phyloP scores from a whole-genome alignment of 2,329 filamentous ascomycete species.

The Aureobasidium leucospermi region DNA sequence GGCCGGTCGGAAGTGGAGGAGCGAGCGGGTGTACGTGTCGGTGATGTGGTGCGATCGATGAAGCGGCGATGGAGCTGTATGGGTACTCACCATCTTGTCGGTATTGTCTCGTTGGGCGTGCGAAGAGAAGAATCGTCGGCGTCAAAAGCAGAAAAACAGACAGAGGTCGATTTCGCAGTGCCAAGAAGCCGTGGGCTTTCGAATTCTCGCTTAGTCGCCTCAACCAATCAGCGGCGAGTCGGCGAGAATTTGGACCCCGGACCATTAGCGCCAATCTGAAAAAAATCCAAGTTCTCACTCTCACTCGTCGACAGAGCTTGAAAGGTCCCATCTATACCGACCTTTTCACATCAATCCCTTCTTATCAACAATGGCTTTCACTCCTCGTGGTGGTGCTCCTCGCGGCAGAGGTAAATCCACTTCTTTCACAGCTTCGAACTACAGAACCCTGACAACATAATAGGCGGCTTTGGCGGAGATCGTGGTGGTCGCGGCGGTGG shows the following conservation, averaged over 20 bases:
- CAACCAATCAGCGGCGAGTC: too few species aligned
- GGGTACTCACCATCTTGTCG: conserved; percentile 34
- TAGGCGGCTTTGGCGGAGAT: conserved; percentile 16
- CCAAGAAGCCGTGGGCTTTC: too few species aligned
- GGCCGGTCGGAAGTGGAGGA: not conserved
- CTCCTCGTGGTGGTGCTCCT: conserved; percentile 30
- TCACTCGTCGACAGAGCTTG: not conserved
- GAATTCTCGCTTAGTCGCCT: too few species aligned
- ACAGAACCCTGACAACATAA: too few species aligned
- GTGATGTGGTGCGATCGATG: not conserved
- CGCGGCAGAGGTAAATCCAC: not conserved
- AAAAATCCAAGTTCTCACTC: too few species aligned
- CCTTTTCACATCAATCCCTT: not conserved
- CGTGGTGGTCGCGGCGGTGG: conserved; percentile 21
- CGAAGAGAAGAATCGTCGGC: not conserved
- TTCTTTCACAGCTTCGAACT: too few species aligned
- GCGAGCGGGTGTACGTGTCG: not conserved
- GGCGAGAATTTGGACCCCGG: too few species aligned
- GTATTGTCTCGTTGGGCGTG: conserved; percentile 25
- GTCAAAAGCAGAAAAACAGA: too few species aligned
- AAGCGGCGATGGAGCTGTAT: not conserved
- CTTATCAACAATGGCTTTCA: conserved; percentile 35
- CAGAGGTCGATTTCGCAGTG: too few species aligned
- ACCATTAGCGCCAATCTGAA: too few species aligned
- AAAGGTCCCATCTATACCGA: too few species aligned